Conservation (phyloP, 2,329 filamentous ascomycete species). For the Coniochaeta prunicola region DNA sequence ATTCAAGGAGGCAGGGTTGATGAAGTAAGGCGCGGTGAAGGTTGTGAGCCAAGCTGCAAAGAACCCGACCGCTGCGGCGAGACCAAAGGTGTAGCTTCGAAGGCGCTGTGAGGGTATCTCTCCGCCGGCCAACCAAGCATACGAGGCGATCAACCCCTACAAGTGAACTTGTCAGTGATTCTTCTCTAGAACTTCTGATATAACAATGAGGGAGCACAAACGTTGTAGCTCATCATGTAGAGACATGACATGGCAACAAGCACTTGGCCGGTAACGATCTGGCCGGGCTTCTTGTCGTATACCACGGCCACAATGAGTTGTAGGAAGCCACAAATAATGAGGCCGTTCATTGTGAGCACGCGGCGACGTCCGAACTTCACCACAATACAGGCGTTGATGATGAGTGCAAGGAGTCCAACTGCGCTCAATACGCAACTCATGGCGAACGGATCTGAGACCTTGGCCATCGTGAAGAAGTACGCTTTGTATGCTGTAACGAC, state of each 20-base stretch:
- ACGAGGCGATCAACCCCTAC: slow-evolving; percentile 38
- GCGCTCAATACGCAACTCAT: slow-evolving; percentile 42
- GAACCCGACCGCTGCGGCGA: slow-evolving; percentile 40
- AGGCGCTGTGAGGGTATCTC: slow-evolving; percentile 45
- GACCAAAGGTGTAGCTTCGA: slow-evolving; percentile 43
- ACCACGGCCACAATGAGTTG: slow-evolving; percentile 42
- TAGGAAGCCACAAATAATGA: slow-evolving; percentile 37
- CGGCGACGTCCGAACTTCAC: slow-evolving; percentile 39
- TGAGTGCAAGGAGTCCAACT: slow-evolving; percentile 39
- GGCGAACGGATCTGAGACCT: slow-evolving; percentile 39
- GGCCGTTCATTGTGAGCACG: slow-evolving; percentile 36
- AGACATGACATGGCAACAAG: slow-evolving; percentile 39
- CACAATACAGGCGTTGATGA: slow-evolving; percentile 40
- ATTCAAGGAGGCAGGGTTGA: slow-evolving; percentile 39
- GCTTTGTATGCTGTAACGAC: slow-evolving; percentile 35
- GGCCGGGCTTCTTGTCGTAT: slow-evolving; percentile 30
- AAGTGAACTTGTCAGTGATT: not conserved
- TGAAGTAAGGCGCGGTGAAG: slow-evolving; percentile 47
- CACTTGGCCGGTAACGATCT: slow-evolving; percentile 25
- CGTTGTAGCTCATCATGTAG: slow-evolving; percentile 42
- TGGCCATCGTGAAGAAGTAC: slow-evolving; percentile 49
- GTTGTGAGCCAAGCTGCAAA: slow-evolving; percentile 44
- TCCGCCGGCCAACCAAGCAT: slow-evolving; percentile 43
- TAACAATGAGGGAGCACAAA: slow-evolving; percentile 19
- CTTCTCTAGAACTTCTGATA: not conserved